Evolutionary conservation across 2,329 filamentous ascomycete genomes (phyloP).

Genomic region (Neonectria faginata): DNA sequence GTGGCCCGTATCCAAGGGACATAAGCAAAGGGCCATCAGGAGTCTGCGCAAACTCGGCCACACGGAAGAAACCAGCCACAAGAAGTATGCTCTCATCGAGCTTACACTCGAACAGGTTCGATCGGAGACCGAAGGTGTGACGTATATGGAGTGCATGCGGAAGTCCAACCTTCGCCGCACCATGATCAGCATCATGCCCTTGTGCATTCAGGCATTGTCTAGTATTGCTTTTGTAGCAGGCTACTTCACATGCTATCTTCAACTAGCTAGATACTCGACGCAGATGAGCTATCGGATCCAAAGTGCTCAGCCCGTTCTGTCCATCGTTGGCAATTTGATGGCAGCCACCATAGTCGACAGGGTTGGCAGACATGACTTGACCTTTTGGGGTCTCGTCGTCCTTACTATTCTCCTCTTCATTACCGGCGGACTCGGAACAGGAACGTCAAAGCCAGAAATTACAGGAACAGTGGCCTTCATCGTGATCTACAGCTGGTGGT

Average conservation of each 20-base stretch:
- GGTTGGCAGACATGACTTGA: constrained; percentile 26
- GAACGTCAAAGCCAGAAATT: constrained; percentile 11
- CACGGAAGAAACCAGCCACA: constrained; percentile 8
- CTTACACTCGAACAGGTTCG: constrained; percentile 20
- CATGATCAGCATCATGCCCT: constrained; percentile 28
- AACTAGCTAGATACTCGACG: constrained; percentile 22
- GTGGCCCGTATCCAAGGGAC: constrained; percentile 31
- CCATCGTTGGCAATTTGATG: constrained; percentile 28
- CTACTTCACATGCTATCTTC: constrained; percentile 33
- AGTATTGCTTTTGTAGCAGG: constrained; percentile 28
- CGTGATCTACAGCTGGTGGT: constrained; percentile 32
- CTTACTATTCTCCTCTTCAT: constrained; percentile 28
- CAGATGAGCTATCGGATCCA: constrained; percentile 19
- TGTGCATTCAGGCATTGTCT: constrained; percentile 21
- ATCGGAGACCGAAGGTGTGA: constrained; percentile 26
- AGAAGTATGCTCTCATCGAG: constrained; percentile 27
- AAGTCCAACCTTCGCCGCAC: constrained; percentile 35
- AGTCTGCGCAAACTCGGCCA: constrained; percentile 18
- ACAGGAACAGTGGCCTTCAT: constrained; percentile 25
- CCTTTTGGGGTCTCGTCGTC: constrained; percentile 28
- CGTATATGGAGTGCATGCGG: constrained; percentile 32
- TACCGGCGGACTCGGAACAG: constrained; percentile 19
- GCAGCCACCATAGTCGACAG: constrained; percentile 26
- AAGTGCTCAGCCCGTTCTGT: constrained; percentile 18
- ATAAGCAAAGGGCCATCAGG: constrained; percentile 6